These are phyloP conservation scores for Areca catechu DNA, from an alignment of 176 grass and related monocot genomes.

Conservation along the genomic window DNA sequence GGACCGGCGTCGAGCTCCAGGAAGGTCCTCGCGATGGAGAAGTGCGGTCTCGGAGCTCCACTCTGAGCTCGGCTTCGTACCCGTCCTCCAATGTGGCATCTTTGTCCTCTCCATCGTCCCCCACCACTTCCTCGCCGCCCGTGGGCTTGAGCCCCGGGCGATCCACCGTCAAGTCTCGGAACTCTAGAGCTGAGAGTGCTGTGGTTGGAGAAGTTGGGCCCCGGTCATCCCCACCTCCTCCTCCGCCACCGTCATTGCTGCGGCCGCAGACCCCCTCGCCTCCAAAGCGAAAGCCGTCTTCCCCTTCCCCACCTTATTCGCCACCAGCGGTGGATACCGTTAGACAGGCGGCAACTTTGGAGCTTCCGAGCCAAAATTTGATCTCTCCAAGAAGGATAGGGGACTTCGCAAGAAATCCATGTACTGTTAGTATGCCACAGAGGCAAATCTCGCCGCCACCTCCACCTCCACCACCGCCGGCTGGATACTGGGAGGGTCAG, in stretches of 20 bases:
- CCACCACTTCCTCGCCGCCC: slow-evolving; percentile 1
- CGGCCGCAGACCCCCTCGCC: no score
- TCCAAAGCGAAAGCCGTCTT: no score
- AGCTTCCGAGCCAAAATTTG: background rate
- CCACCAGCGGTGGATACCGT: background rate
- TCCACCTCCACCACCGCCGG: slow-evolving; percentile 18
- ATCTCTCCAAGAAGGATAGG: slow-evolving; percentile 6
- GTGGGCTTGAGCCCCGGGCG: background rate
- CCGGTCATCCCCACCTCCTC: no score
- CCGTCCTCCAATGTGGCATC: slow-evolving; percentile 7
- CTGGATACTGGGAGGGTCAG: slow-evolving; percentile 1
- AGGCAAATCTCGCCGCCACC: slow-evolving; percentile 15
- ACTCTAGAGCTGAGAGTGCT: background rate
- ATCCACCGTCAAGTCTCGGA: background rate
- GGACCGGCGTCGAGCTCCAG: background rate
- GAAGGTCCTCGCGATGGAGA: slow-evolving; percentile 4
- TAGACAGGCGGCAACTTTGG: background rate
- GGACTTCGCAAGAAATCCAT: slow-evolving; percentile 10
- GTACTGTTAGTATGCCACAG: background rate
- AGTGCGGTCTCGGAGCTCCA: slow-evolving; percentile 17
- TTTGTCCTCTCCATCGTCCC: slow-evolving; percentile 4
- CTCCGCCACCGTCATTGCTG: no score
- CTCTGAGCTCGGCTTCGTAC: slow-evolving; percentile 13
- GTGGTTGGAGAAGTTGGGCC: no score
- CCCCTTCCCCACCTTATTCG: no score